These are phyloP conservation scores for Penicillium sumatraense DNA, from an alignment of 2,329 filamentous ascomycete species.

Conservation along the genomic window DNA sequence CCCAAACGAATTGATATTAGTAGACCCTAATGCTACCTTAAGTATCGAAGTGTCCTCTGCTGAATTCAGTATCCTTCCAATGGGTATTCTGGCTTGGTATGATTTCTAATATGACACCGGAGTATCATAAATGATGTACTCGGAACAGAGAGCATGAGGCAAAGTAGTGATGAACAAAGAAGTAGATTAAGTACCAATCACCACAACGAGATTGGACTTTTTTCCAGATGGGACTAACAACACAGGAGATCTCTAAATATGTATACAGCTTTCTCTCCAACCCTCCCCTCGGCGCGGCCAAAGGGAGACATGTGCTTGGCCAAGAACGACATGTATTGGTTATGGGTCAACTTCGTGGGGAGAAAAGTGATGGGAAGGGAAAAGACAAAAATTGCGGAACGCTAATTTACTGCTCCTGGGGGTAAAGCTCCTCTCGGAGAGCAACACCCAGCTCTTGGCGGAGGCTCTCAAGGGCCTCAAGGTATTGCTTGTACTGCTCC, in stretches of 20 bases:
- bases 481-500: slow-evolving; percentile 93
- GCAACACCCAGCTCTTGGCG: slow-evolving; percentile 91
- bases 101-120: too few species aligned
- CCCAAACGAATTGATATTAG: background rate
- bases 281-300: slow-evolving; percentile 26
- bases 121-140: too few species aligned
- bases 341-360: slow-evolving; percentile 23
- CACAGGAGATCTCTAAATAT: slow-evolving; percentile 41
- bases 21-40: background rate
- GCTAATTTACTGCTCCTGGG: slow-evolving; percentile 54
- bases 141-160: too few species aligned
- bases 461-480: slow-evolving; percentile 88
- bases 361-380: slow-evolving; percentile 28
- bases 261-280: slow-evolving; percentile 45
- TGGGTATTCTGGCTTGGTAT: background rate
- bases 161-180: slow-evolving; percentile 12
- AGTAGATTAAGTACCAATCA: slow-evolving; percentile 30
- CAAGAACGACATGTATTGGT: slow-evolving; percentile 15
- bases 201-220: slow-evolving; percentile 25
- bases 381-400: slow-evolving; percentile 22
- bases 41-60: too few species aligned
- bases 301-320: slow-evolving; percentile 15
- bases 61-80: background rate
- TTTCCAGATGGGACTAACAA: slow-evolving; percentile 34
- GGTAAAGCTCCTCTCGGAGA: slow-evolving; percentile 92